Conservation (phyloP, 768 basidiomycete genomes). For the Tephrocybe sp. region DNA sequence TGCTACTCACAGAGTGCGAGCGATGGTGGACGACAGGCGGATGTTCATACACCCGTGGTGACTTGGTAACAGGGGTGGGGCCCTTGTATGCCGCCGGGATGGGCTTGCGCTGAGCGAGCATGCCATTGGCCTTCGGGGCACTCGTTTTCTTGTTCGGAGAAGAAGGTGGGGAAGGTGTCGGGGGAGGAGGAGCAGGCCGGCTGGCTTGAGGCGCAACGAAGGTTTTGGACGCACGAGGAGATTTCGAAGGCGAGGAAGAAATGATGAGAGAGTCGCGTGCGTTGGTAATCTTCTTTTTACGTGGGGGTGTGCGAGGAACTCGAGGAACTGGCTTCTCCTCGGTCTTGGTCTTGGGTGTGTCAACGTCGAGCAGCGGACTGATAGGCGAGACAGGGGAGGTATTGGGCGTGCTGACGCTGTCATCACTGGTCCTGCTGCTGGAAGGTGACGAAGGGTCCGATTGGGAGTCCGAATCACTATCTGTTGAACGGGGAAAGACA, state of each 20-base stretch:
- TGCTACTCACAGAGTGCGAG: constrained; percentile 1
- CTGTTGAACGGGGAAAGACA: constrained; percentile 45
- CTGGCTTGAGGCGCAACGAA: neutral
- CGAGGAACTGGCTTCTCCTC: neutral
- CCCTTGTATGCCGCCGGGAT: neutral
- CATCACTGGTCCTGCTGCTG: neutral
- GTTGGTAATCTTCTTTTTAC: constrained; percentile 11
- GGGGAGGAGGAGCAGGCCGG: constrained; percentile 10
- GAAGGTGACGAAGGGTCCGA: constrained; percentile 4
- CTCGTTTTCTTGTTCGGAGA: neutral
- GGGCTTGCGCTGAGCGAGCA: neutral
- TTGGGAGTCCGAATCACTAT: constrained; percentile 2
- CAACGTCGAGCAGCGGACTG: neutral
- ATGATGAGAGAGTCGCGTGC: constrained; percentile 13
- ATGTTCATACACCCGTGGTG: neutral
- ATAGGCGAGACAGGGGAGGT: neutral
- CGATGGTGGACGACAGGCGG: constrained; percentile 9
- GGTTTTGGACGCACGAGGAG: neutral
- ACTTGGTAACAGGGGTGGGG: neutral
- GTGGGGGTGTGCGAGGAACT: neutral
- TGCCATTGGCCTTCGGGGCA: neutral
- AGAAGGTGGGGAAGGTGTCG: neutral
- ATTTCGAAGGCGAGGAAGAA: neutral
- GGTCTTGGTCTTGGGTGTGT: neutral
- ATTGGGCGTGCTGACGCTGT: constrained; percentile 1